Conservation (phyloP, 2,329 filamentous ascomycete genomes). For the Claviceps cyperi region DNA sequence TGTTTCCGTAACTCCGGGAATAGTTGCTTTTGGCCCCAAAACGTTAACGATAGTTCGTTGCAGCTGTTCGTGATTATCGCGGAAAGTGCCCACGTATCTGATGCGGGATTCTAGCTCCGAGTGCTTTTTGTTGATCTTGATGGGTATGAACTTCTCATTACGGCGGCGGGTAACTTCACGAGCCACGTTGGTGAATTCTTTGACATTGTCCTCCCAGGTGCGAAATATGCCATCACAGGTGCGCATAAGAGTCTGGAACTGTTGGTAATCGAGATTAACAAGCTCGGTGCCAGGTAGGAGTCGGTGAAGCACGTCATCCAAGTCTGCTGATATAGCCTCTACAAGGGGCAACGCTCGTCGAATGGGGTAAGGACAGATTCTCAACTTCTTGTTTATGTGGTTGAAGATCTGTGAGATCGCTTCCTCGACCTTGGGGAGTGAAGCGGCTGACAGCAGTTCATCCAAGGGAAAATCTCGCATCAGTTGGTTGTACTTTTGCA, state of each 20-base stretch:
- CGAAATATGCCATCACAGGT: constrained; percentile 75
- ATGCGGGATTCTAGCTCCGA: constrained; percentile 78
- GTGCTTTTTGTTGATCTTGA: constrained; percentile 85
- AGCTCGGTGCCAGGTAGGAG: constrained; percentile 75
- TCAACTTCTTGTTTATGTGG: constrained; percentile 95
- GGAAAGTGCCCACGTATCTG: constrained; percentile 87
- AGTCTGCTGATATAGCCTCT: constrained; percentile 86
- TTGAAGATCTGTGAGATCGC: constrained; percentile 79
- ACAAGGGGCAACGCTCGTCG: constrained; percentile 84
- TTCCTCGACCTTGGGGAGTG: constrained; percentile 75
- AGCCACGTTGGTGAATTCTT: constrained; percentile 95
- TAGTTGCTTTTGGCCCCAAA: constrained; percentile 59
- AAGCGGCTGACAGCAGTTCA: constrained; percentile 83
- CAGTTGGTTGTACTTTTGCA: constrained; percentile 96
- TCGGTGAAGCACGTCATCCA: constrained; percentile 74
- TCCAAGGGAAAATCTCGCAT: constrained; percentile 98
- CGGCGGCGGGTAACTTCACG: constrained; percentile 85
- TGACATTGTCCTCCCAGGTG: constrained; percentile 89
- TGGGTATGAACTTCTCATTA: constrained; percentile 96
- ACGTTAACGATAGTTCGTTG: constrained; percentile 94
- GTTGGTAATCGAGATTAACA: constrained; percentile 82
- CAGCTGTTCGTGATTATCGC: constrained; percentile 93
- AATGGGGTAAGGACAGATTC: constrained; percentile 91
- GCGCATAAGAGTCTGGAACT: constrained; percentile 76
- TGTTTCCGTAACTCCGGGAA: constrained; percentile 37